A percentile compares a stretch with the other conserved stretches of the same genome.
Evolutionary conservation across 75 land plant species (phyloP).

Genomic region (Pinus albicaulis): DNA sequence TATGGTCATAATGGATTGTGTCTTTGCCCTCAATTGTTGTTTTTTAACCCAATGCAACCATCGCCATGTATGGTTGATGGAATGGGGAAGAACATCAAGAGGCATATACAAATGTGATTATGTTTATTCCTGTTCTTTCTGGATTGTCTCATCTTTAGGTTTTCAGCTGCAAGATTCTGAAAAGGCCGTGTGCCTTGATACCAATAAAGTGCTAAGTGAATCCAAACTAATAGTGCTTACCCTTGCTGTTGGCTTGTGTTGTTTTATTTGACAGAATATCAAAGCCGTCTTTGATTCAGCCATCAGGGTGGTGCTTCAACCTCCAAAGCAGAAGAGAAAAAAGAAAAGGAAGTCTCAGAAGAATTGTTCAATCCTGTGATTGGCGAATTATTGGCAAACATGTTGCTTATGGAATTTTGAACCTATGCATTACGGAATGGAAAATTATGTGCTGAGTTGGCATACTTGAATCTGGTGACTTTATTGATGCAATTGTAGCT

Average conservation of each 20-base stretch:
- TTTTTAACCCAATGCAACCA: too few species aligned
- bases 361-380: constrained; percentile 60
- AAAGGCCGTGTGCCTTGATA: too few species aligned
- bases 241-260: neutral
- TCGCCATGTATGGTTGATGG: too few species aligned
- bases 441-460: neutral
- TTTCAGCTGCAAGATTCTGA: too few species aligned
- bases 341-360: constrained; percentile 67
- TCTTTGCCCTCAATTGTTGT: too few species aligned
- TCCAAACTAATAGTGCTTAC: neutral
- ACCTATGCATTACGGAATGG: neutral
- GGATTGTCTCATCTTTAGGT: too few species aligned
- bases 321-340: constrained; percentile 64
- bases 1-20: too few species aligned
- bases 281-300: constrained; percentile 72
- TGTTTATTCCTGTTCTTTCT: too few species aligned
- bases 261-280: constrained; percentile 54
- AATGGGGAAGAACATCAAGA: too few species aligned
- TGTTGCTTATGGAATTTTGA: neutral
- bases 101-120: too few species aligned
- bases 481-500: neutral
- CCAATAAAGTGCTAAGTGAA: too few species aligned
- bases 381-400: neutral
- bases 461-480: constrained; percentile 4
- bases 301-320: constrained; percentile 68